Evolutionary conservation across 2,329 filamentous ascomycete species (phyloP), one percentile per base, ranked within the genome.

Genomic region (Parafenestella ontariensis): DNA sequence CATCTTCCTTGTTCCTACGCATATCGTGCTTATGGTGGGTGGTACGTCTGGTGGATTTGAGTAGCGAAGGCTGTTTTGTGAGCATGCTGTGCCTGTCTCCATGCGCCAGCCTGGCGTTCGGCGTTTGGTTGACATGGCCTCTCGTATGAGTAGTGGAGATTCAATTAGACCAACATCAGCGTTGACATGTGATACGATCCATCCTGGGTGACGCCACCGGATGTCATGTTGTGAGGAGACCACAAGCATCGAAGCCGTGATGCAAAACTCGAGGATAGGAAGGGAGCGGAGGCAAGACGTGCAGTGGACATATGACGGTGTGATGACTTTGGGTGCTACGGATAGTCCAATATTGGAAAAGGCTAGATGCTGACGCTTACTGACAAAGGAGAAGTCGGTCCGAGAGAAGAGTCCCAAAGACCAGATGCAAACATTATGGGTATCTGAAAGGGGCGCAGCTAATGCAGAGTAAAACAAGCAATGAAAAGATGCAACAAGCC

Each of bases 401-500:
- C 18, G 3, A 43, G 10, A 7, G 7, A 23, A 34, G n/a, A 10
- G 31, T 1, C 23, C 15, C 11, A 39, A n/a, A 49, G 37, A 23
- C 37, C 9, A 29, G n/a, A 46, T 8, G 24, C 29, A 36, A 40
- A 42, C 13, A 62, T 64, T 59, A 61, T 64, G 69, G 69, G 69
- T 72, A 72, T 72, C 66, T 58, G 54, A 49, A 62, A 54, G 15
- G 49, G 49, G 56, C 55, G 49, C 24, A 28, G 56, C 34, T 26
- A 48, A 59, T 54, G 54, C 46, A 59, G 46, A 55, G 40, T 57
- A 52, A 56, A 65, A 64, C 65, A 70, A 66, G 59, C 57, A 71
- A 68, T 66, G 31, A 57, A 68, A 64, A 46, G 21, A 24, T 48
- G 54, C 46, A 39, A 57, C 42, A 56, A 62, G 57, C 45, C 52